These are phyloP conservation scores for Mayamaea pseudoterrestris DNA, from an alignment of 108 stramenopile species.

Conservation along the genomic window DNA sequence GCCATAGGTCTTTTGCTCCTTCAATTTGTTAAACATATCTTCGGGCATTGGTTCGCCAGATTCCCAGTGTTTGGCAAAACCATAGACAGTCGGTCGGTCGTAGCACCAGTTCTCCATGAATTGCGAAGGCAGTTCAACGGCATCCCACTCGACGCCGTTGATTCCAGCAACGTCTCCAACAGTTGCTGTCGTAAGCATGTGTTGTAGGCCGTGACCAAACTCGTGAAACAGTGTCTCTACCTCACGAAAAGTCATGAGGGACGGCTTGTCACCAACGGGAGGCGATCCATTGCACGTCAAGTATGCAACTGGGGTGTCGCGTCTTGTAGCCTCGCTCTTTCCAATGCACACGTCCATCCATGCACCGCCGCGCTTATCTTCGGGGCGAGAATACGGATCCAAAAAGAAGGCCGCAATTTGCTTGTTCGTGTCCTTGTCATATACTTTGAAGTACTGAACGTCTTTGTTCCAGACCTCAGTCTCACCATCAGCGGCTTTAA, in stretches of 20 bases:
- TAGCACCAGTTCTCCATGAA: slow-evolving; percentile 99
- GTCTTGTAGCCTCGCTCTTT: slow-evolving; percentile 63
- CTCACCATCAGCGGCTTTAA: slow-evolving; percentile 77
- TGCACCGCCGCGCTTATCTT: slow-evolving; percentile 93
- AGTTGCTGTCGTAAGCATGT: slow-evolving; percentile 73
- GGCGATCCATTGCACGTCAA: slow-evolving; percentile 98
- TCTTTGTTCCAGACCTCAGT: slow-evolving; percentile 94
- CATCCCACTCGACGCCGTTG: slow-evolving; percentile 97
- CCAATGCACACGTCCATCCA: slow-evolving; percentile 95
- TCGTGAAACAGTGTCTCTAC: slow-evolving; percentile 98
- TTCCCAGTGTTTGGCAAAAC: slow-evolving; percentile 96
- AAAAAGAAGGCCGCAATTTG: slow-evolving; percentile 94
- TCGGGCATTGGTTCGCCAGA: slow-evolving; percentile 92
- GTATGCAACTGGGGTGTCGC: slow-evolving; percentile 92
- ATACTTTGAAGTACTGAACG: slow-evolving; percentile 90
- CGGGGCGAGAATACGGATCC: slow-evolving; percentile 94
- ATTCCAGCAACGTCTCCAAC: slow-evolving; percentile 96
- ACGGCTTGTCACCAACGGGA: slow-evolving; percentile 90
- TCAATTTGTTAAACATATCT: slow-evolving; percentile 93
- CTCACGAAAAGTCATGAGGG: slow-evolving; percentile 97
- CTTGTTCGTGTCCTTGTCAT: slow-evolving; percentile 68
- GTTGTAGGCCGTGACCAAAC: slow-evolving; percentile 20
- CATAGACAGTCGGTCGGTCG: slow-evolving; percentile 80
- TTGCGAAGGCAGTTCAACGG: slow-evolving; percentile 89
- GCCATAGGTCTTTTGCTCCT: slow-evolving; percentile 81